These are phyloP conservation scores for Syzygium grande DNA, from an alignment of 345 rosid genomes.

Conservation along the genomic window DNA sequence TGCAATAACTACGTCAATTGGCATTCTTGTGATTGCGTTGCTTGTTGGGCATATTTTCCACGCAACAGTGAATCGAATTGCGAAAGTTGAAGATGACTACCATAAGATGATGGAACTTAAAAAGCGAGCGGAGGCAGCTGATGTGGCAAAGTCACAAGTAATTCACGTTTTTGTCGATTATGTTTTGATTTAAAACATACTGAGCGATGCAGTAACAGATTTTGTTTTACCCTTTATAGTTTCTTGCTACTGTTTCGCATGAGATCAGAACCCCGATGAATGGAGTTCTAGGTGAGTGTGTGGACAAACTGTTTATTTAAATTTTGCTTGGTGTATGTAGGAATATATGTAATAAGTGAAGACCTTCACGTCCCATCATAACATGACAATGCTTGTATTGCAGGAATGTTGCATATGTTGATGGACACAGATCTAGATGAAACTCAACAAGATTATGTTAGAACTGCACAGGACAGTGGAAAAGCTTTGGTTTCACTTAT, in stretches of 20 bases:
- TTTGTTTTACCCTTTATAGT: slow-evolving; percentile 25
- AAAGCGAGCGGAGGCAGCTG: slow-evolving; percentile 85
- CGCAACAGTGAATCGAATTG: slow-evolving; percentile 76
- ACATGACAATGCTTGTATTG: neutral
- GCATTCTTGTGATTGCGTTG: slow-evolving; percentile 68
- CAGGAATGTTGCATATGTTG: slow-evolving; percentile 94
- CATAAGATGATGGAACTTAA: slow-evolving; percentile 68
- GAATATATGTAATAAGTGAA: neutral
- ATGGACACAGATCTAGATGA: slow-evolving; percentile 87
- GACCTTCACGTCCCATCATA: neutral
- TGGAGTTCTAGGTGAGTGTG: slow-evolving; percentile 86
- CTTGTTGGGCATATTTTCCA: slow-evolving; percentile 72
- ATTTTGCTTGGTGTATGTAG: neutral
- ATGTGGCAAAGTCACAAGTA: slow-evolving; percentile 97
- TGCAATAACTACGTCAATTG: slow-evolving; percentile 49
- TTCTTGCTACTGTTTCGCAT: slow-evolving; percentile 98
- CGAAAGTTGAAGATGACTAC: slow-evolving; percentile 85
- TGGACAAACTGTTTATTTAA: neutral
- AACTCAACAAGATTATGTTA: slow-evolving; percentile 83
- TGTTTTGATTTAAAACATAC: neutral
- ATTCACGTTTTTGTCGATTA: slow-evolving; percentile 2
- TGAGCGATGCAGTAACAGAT: neutral
- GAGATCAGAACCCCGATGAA: slow-evolving; percentile 99
- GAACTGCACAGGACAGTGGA: slow-evolving; percentile 93
- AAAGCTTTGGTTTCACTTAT: slow-evolving; percentile 84